These are phyloP conservation scores for Wickerhamiella azyma DNA, from an alignment of 805 yeast species.

Conservation along the genomic window DNA sequence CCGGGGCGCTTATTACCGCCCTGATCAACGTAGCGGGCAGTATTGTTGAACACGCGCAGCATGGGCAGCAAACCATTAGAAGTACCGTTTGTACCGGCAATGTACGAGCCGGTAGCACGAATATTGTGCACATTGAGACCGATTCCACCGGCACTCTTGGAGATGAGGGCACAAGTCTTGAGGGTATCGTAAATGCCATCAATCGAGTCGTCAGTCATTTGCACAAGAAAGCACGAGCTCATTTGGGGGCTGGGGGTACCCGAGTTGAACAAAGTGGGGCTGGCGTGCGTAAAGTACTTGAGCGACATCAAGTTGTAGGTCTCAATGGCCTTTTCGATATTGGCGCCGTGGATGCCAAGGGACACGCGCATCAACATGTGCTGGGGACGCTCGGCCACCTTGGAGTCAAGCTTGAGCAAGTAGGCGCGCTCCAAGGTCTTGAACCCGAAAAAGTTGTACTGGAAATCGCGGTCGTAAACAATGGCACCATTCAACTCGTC, in stretches of 20 bases:
- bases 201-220: constrained; percentile 87
- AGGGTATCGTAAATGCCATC: constrained; percentile 89
- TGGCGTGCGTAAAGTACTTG: constrained; percentile 83
- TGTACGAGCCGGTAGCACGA: constrained; percentile 73
- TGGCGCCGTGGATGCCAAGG: constrained; percentile 69
- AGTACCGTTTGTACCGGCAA: constrained; percentile 84
- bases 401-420: constrained; percentile 48
- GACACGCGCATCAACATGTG: constrained; percentile 83
- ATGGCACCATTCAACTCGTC: constrained; percentile 61
- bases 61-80: constrained; percentile 93
- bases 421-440: constrained; percentile 86
- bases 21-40: constrained; percentile 95
- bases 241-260: constrained; percentile 77
- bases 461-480: constrained; percentile 63
- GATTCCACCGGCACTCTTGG: constrained; percentile 92
- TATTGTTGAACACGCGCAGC: constrained; percentile 87
- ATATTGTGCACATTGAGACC: constrained; percentile 84
- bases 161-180: constrained; percentile 76
- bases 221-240: constrained; percentile 84
- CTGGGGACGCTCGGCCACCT: constrained; percentile 83
- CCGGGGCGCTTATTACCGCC: constrained; percentile 98
- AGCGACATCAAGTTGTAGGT: constrained; percentile 80
- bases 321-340: constrained; percentile 53
- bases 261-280: constrained; percentile 89
- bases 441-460: constrained; percentile 74